A percentile compares a stretch with the other conserved stretches of the same genome.
These are phyloP conservation scores for Durusdinium trenchii DNA, from an alignment of 73 alveolate genomes.

Conservation along the genomic window DNA sequence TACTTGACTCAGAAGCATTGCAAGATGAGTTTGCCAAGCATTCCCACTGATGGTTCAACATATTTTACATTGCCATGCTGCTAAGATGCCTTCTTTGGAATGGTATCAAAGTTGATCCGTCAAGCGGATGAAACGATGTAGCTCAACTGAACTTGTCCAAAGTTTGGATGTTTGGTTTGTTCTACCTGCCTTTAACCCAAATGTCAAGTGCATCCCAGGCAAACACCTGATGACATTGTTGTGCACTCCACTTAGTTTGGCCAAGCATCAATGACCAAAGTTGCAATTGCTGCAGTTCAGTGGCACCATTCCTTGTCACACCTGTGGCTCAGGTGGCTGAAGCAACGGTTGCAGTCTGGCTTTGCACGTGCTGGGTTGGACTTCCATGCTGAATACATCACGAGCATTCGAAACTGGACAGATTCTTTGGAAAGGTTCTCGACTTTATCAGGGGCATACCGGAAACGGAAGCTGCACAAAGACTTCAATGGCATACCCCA, in stretches of 20 bases:
- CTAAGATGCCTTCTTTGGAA: neutral
- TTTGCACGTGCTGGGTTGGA: neutral
- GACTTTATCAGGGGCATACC: neutral
- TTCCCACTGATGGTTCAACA: neutral
- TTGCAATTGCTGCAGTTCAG: neutral
- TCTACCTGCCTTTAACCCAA: neutral
- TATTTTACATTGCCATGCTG: neutral
- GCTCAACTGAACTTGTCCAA: neutral
- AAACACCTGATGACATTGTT: neutral
- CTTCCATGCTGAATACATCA: neutral
- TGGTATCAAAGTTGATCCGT: neutral
- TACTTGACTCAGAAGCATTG: neutral
- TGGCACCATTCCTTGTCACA: neutral
- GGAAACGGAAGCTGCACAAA: neutral
- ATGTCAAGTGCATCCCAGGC: neutral
- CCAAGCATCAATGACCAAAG: neutral
- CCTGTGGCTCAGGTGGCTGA: slow-evolving; percentile 26
- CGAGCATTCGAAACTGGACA: slow-evolving; percentile 11
- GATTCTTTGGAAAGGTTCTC: neutral
- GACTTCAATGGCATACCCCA: neutral
- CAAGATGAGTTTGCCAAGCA: neutral
- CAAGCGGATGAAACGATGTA: slow-evolving; percentile 8
- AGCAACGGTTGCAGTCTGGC: neutral
- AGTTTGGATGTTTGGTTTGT: neutral
- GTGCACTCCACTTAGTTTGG: neutral